Evolutionary conservation across 2,329 filamentous ascomycete species (phyloP).

Genomic region (Cladophialophora yegresii): DNA sequence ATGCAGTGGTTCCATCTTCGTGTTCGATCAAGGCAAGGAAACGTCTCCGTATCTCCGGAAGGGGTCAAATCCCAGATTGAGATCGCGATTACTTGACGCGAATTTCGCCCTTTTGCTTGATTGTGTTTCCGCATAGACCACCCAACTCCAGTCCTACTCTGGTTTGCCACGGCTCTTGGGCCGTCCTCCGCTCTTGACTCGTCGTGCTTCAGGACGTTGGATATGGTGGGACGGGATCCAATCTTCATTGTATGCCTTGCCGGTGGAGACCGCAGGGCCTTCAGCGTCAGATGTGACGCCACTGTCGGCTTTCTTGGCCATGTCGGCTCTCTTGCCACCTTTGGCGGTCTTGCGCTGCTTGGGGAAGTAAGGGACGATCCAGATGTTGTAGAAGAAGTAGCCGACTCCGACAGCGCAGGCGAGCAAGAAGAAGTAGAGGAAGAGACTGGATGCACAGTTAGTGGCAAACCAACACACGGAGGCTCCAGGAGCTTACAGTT

Average conservation of each 20-base stretch:
- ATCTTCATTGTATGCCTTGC: conserved; percentile 81
- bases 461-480: conserved; percentile 26
- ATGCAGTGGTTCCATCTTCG: neutral
- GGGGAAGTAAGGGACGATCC: conserved; percentile 94
- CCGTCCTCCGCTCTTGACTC: conserved; percentile 55
- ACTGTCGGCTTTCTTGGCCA: conserved; percentile 66
- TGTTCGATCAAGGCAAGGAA: neutral
- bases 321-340: conserved; percentile 53
- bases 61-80: neutral
- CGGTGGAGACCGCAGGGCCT: conserved; percentile 67
- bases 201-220: conserved; percentile 73
- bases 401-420: conserved; percentile 74
- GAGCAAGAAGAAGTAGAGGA: conserved; percentile 91
- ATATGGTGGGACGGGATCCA: conserved; percentile 93
- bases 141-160: conserved; percentile 18
- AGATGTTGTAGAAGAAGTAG: conserved; percentile 98
- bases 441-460: conserved; percentile 66
- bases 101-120: neutral
- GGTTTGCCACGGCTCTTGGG: conserved; percentile 47
- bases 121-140: neutral
- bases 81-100: neutral
- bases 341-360: conserved; percentile 50
- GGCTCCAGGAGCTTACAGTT: conserved; percentile 65
- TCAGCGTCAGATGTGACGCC: conserved; percentile 68
- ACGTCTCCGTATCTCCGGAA: neutral